Conservation (phyloP, 345 rosid species). For the Nephelium lappaceum region DNA sequence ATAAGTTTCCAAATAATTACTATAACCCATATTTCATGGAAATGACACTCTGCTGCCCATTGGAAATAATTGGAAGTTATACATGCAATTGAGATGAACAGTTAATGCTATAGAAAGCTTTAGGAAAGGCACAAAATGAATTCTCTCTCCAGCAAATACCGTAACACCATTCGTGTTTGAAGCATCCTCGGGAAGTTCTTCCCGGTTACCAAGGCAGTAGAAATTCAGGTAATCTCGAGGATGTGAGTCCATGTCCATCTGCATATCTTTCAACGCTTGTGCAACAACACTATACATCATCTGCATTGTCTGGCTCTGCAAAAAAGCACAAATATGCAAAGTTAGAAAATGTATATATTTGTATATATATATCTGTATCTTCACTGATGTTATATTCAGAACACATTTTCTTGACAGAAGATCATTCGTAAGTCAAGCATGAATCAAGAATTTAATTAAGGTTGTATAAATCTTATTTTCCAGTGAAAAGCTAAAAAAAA, state of each 20-base stretch:
- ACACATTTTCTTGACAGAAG: conserved; percentile 3
- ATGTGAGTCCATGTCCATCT: conserved; percentile 50
- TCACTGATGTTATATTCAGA: not conserved
- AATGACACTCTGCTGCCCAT: not conserved
- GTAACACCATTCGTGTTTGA: conserved; percentile 29
- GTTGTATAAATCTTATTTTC: not conserved
- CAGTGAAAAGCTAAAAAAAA: not conserved
- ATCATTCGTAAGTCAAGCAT: conserved; percentile 7
- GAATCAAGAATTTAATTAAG: not conserved
- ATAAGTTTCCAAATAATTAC: not conserved
- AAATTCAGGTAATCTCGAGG: conserved; percentile 95
- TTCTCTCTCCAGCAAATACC: conserved; percentile 43
- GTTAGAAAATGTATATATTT: not conserved
- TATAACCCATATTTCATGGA: not conserved
- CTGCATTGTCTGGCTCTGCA: conserved; percentile 90
- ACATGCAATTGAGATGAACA: not conserved
- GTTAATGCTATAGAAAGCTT: not conserved
- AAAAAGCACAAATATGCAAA: conserved; percentile 24
- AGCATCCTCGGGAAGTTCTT: conserved; percentile 36
- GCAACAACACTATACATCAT: conserved; percentile 82
- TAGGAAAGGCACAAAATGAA: conserved; percentile 4
- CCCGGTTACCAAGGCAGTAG: conserved; percentile 86
- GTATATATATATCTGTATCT: not conserved
- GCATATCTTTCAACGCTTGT: conserved; percentile 50
- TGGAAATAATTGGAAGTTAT: not conserved